phyloP scores from a whole-genome alignment of 2,329 filamentous ascomycete species.

The Grosmannia serpens region DNA sequence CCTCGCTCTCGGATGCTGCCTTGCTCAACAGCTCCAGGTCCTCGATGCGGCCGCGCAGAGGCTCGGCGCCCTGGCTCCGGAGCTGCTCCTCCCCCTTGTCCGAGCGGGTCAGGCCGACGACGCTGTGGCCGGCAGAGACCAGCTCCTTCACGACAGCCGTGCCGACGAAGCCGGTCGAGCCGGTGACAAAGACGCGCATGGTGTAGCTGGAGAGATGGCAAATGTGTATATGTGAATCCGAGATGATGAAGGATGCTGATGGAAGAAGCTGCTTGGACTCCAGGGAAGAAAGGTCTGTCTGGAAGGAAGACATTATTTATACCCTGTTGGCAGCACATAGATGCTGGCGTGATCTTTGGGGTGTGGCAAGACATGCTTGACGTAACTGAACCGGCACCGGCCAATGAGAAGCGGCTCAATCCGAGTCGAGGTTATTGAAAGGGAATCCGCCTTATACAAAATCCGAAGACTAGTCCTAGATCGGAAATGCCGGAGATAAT shows the following conservation, averaged over 20 bases:
- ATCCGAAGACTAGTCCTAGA: not conserved
- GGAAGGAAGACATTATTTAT: too few relatives aligned
- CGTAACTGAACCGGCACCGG: not conserved
- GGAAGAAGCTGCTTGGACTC: not conserved
- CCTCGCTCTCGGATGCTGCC: constrained; percentile 22
- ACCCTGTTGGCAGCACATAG: too few relatives aligned
- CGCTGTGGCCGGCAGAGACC: constrained; percentile 24
- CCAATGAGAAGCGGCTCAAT: constrained; percentile 3
- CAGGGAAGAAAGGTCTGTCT: too few relatives aligned
- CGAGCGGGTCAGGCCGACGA: constrained; percentile 28
- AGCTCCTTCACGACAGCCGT: constrained; percentile 25
- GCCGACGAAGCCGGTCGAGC: constrained; percentile 31
- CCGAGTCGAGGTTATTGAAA: constrained; percentile 9
- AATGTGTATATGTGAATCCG: not conserved
- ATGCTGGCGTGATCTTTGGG: too few relatives aligned
- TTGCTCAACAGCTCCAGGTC: constrained; percentile 21
- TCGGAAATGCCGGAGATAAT: not conserved
- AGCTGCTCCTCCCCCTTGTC: constrained; percentile 19
- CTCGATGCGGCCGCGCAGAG: constrained; percentile 22
- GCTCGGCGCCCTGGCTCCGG: constrained; percentile 19
- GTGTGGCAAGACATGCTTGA: not conserved
- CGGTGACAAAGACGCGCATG: constrained; percentile 29
- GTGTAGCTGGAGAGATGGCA: too few relatives aligned
- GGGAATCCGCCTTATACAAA: not conserved
- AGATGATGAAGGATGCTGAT: too few relatives aligned